Percentiles rank a stretch among this genome's conserved stretches.
These are phyloP conservation scores for Lecanoromycetidae sp. DNA, from an alignment of 2,329 filamentous ascomycete genomes.

Conservation along the genomic window DNA sequence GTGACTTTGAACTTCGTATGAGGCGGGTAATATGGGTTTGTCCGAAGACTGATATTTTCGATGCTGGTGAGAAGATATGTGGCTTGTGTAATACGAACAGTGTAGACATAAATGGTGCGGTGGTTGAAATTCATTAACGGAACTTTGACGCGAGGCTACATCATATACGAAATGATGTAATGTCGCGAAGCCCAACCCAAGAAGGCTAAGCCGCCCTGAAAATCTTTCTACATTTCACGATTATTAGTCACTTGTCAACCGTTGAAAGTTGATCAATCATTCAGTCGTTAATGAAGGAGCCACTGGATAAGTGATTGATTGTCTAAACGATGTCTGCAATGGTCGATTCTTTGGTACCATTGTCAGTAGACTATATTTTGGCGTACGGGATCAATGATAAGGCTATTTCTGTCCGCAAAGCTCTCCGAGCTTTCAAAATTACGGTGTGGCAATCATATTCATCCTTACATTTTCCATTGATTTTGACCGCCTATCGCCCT, in stretches of 20 bases:
- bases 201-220: slow-evolving; percentile 9
- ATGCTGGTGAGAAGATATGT: not conserved
- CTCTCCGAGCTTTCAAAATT: too few relatives aligned
- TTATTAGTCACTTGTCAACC: not conserved
- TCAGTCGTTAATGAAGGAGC: too few relatives aligned
- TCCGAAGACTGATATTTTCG: not conserved
- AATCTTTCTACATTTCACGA: not conserved
- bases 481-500: too few relatives aligned
- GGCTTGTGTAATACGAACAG: too few relatives aligned
- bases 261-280: not conserved
- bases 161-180: slow-evolving; percentile 8
- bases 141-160: slow-evolving; percentile 5
- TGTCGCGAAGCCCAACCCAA: not conserved
- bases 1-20: not conserved
- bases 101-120: not conserved
- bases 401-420: too few relatives aligned
- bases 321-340: too few relatives aligned
- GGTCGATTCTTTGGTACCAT: too few relatives aligned
- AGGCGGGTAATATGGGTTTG: not conserved
- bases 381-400: too few relatives aligned
- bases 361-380: too few relatives aligned
- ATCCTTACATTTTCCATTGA: not conserved
- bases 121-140: not conserved
- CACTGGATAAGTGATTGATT: too few relatives aligned
- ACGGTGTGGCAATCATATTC: too few relatives aligned